phyloP scores from a whole-genome alignment of 371 early-diverging fungal genomes.

The Zychaea mexicana region DNA sequence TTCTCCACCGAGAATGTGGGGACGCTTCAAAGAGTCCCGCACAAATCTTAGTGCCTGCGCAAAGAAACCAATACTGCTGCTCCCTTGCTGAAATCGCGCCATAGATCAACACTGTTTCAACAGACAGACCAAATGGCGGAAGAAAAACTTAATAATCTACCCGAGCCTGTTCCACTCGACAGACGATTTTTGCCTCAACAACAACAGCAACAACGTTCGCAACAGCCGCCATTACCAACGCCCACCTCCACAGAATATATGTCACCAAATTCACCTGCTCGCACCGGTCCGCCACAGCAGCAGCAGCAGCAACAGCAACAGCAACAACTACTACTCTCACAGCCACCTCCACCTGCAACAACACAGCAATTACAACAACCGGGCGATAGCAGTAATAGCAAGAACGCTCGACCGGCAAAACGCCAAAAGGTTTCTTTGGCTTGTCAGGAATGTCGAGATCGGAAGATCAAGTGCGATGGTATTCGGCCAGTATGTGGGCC shows the following conservation, averaged over 20 bases:
- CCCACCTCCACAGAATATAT: not conserved
- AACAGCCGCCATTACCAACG: not conserved
- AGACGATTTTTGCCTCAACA: not conserved
- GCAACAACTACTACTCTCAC: not conserved
- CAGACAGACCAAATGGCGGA: not conserved
- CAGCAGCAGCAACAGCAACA: not conserved
- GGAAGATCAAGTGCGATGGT: constrained; percentile 30
- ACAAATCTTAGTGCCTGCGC: too few species aligned
- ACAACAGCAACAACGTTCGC: too few species aligned
- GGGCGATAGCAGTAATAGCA: not conserved
- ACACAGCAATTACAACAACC: not conserved
- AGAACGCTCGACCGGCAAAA: constrained; percentile 15
- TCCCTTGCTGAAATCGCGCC: not conserved
- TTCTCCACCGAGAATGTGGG: too few species aligned
- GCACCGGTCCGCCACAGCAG: not conserved
- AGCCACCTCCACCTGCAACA: not conserved
- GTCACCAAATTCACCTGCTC: not conserved
- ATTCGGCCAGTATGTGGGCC: constrained; percentile 25
- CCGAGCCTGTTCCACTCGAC: not conserved
- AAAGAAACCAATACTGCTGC: too few species aligned
- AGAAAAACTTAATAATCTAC: not conserved
- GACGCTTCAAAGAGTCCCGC: not conserved
- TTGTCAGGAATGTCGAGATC: constrained; percentile 27
- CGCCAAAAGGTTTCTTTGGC: constrained; percentile 28
- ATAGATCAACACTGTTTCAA: not conserved